Evolutionary conservation across 495 filamentous ascomycete species (phyloP).

Genomic region (Tuber melanosporum): DNA sequence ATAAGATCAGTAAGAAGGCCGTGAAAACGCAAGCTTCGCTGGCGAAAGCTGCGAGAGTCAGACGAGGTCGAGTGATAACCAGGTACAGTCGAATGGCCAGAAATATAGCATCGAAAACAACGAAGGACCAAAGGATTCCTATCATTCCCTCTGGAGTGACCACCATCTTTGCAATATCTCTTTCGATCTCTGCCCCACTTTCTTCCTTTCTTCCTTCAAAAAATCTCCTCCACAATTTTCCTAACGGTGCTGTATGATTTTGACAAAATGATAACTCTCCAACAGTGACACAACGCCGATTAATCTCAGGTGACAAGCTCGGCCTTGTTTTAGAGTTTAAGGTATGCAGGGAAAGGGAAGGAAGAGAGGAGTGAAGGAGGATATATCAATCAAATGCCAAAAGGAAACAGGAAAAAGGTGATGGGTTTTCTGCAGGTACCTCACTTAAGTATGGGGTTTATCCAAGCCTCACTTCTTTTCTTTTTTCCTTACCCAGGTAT

Average conservation of each 20-base stretch:
- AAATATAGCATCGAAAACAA: conserved; percentile 20
- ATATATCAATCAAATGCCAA: neutral
- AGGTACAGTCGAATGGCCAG: conserved; percentile 24
- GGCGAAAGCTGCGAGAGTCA: conserved; percentile 17
- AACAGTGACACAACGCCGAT: neutral
- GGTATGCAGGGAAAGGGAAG: neutral
- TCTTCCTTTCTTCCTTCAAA: neutral
- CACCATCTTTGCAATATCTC: conserved; percentile 5
- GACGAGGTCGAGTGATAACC: conserved; percentile 19
- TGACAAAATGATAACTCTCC: neutral
- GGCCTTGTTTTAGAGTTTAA: neutral
- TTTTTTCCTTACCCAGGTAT: neutral
- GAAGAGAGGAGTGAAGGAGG: neutral
- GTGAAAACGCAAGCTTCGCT: conserved; percentile 25
- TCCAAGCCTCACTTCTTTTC: neutral
- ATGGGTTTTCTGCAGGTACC: neutral
- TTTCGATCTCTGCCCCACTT: neutral
- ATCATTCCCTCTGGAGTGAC: conserved; percentile 27
- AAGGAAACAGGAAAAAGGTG: neutral
- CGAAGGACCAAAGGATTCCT: conserved; percentile 21
- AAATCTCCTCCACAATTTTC: neutral
- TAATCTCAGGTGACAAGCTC: neutral
- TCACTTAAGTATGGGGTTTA: neutral
- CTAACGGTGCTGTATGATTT: neutral
- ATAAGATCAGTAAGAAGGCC: conserved; percentile 15